phyloP scores from a whole-genome alignment of 768 basidiomycete genomes.

The Serendipita vermifera region DNA sequence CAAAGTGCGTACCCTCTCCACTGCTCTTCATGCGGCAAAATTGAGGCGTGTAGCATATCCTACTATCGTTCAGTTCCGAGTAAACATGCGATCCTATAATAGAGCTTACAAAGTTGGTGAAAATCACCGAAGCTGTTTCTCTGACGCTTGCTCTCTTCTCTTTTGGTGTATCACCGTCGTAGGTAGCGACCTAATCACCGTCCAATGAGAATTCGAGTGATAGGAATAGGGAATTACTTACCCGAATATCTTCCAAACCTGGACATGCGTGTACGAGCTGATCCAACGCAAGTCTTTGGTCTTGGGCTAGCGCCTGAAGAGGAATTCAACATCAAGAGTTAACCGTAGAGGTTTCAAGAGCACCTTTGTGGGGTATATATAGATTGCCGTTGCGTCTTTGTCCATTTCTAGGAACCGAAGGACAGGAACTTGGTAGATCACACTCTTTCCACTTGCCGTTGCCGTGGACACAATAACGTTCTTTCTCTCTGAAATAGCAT shows the following conservation, averaged over 20 bases:
- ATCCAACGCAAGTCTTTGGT: conserved; percentile 60
- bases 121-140: conserved; percentile 61
- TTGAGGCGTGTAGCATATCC: conserved; percentile 79
- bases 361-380: conserved; percentile 84
- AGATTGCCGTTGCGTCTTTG: conserved; percentile 51
- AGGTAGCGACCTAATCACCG: conserved; percentile 47
- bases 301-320: conserved; percentile 71
- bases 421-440: conserved; percentile 76
- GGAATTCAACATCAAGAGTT: neutral
- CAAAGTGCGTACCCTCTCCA: conserved; percentile 51
- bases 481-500: conserved; percentile 40
- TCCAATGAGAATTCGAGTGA: neutral
- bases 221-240: conserved; percentile 17
- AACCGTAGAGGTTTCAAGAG: neutral
- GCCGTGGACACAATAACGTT: conserved; percentile 82
- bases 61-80: conserved; percentile 19
- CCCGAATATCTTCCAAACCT: conserved; percentile 48
- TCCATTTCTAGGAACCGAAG: conserved; percentile 53
- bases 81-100: neutral
- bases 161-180: conserved; percentile 78
- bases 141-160: conserved; percentile 58
- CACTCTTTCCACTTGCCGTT: conserved; percentile 81
- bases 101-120: conserved; percentile 70
- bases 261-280: conserved; percentile 48
- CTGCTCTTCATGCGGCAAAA: conserved; percentile 68